Percentiles rank a stretch among this genome's conserved stretches.
Conservation (phyloP, 352 stramenopile species). For the Plasmopara halstedii region DNA sequence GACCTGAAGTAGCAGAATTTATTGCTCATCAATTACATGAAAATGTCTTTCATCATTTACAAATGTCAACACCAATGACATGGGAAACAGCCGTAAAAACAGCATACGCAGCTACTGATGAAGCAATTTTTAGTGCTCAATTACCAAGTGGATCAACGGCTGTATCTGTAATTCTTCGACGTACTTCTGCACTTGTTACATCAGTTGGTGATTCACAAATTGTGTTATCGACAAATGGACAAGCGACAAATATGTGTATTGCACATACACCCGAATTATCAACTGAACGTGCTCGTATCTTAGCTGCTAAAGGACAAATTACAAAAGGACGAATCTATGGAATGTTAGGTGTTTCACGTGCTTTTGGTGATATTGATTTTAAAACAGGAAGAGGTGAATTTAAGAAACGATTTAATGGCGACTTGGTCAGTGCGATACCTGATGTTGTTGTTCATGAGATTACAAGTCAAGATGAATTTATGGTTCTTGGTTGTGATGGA, state of each 20-base stretch:
- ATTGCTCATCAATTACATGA: conserved; percentile 50
- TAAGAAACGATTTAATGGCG: conserved; percentile 75
- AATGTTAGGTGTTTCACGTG: conserved; percentile 67
- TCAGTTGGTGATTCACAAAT: conserved; percentile 78
- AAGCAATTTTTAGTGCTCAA: conserved; percentile 63
- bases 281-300: conserved; percentile 72
- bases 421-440: conserved; percentile 65
- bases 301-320: conserved; percentile 73
- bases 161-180: conserved; percentile 51
- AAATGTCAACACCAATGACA: conserved; percentile 2
- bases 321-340: conserved; percentile 82
- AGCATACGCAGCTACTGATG: conserved; percentile 55
- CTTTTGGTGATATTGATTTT: conserved; percentile 83
- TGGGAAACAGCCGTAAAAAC: conserved; percentile 19
- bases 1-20: conserved; percentile 58
- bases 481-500: conserved; percentile 76
- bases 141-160: conserved; percentile 71
- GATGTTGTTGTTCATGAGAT: conserved; percentile 57
- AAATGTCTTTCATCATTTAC: conserved; percentile 47
- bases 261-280: conserved; percentile 60
- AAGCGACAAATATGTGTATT: conserved; percentile 50
- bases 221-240: conserved; percentile 55
- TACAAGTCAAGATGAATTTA: conserved; percentile 60
- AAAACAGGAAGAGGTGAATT: conserved; percentile 78
- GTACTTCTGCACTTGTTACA: conserved; percentile 42